Percentiles rank a stretch among this genome's conserved stretches.
phyloP scores from a whole-genome alignment of 495 filamentous ascomycete genomes.

The Friedmanniomyces endolithicus region DNA sequence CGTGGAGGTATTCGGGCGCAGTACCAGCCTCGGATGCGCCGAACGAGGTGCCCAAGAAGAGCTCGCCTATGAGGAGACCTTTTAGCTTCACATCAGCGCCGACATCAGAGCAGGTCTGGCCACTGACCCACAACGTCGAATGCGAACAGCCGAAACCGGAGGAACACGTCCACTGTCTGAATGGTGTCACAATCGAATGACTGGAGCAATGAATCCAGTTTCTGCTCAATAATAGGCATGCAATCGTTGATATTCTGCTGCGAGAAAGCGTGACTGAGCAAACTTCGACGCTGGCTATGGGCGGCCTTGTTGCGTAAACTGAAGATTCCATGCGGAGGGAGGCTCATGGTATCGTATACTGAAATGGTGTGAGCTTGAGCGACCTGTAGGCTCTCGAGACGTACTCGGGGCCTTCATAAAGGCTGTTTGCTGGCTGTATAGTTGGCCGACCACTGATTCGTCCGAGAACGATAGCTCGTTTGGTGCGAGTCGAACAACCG shows the following conservation, averaged over 20 bases:
- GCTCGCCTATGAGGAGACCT: too few relatives aligned
- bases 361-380: too few relatives aligned
- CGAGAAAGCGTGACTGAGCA: background rate
- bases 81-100: too few relatives aligned
- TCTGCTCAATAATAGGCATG: background rate
- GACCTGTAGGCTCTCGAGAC: too few relatives aligned
- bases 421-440: background rate
- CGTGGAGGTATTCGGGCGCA: background rate
- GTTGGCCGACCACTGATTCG: background rate
- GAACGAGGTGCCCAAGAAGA: background rate
- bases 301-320: background rate
- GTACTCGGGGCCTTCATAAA: conserved; percentile 7
- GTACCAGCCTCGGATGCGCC: background rate
- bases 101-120: too few relatives aligned
- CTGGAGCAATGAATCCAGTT: background rate
- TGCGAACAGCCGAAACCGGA: background rate
- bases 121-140: background rate
- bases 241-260: background rate
- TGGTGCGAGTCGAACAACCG: conserved; percentile 29
- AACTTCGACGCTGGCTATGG: background rate
- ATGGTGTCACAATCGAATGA: background rate
- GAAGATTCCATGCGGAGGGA: background rate
- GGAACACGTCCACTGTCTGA: background rate
- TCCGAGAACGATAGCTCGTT: conserved; percentile 29
- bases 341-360: background rate